Conservation (phyloP, 1,284 basidiomycete species). For the Boletellus deceptivus region DNA sequence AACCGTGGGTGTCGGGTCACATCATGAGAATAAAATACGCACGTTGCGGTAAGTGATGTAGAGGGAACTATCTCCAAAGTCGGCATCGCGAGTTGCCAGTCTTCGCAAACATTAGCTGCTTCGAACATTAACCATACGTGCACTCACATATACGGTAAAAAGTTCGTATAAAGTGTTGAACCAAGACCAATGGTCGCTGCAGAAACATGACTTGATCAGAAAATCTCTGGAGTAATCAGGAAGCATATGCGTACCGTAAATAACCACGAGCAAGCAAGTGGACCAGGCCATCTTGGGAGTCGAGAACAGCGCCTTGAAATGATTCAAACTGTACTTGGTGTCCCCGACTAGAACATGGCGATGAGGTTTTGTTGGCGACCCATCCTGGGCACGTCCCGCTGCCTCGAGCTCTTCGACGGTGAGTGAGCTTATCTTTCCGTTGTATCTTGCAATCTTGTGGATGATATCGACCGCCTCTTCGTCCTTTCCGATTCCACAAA, state of each 20-base stretch:
- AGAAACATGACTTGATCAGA: neutral
- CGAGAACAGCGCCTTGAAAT: conserved; percentile 54
- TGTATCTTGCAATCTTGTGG: conserved; percentile 58
- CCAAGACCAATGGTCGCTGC: conserved; percentile 57
- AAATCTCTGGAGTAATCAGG: neutral
- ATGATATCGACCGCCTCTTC: conserved; percentile 61
- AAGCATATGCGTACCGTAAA: conserved; percentile 45
- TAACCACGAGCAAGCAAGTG: conserved; percentile 50
- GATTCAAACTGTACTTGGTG: conserved; percentile 39
- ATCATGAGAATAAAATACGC: conserved; percentile 5
- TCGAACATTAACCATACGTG: neutral
- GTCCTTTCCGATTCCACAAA: conserved; percentile 60
- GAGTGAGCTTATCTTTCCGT: conserved; percentile 42
- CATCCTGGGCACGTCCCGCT: conserved; percentile 3
- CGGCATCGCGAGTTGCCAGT: conserved; percentile 45
- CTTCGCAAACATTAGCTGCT: conserved; percentile 24
- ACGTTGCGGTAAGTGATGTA: conserved; percentile 54
- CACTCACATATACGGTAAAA: conserved; percentile 50
- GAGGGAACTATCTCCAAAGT: conserved; percentile 47
- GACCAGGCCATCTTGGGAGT: conserved; percentile 57
- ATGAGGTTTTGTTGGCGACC: neutral
- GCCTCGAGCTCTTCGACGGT: conserved; percentile 42
- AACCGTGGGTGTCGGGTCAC: neutral
- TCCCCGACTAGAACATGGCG: conserved; percentile 36
- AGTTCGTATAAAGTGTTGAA: conserved; percentile 60